Evolutionary conservation across 75 land plant species (phyloP), one percentile per base, ranked within the genome.

Genomic region (Larix kaempferi): DNA sequence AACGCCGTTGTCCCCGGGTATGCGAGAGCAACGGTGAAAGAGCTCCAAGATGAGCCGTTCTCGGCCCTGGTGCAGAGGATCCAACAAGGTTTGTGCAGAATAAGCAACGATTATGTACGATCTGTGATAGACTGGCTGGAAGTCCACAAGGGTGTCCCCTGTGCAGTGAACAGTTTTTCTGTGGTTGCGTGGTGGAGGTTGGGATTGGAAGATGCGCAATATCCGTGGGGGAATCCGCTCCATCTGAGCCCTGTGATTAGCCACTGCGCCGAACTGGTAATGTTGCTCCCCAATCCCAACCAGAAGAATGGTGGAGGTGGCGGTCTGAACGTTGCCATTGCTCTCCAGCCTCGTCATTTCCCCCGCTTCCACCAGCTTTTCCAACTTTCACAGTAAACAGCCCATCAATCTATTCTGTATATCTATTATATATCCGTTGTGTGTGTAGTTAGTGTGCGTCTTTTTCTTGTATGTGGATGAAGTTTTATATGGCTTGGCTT

Each of bases 91-190:
- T 35, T 65, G 14, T 66, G 59, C 5, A 59, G 83, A 57, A 41
- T 89, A 71, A 77, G 61, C 10, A 81, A 84, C 41, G 84, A 84
- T 71, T 89, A 89, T 37, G 82, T 79, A 0, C 27, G 89, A 77
- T 90, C 89, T 2, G 84, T 66, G 14, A 82, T 90, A 26, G 92
- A 90, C 71, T 87, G 89, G 87, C 80, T 82, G 54, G 86, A 85
- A 79, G 5, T 85, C 12, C 55, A 85, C 80, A 78, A 71, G 49
- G 92, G 89, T 35, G 69, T 85, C 21, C 87, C 84, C 2, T n/a
- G 58, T 14, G 85, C 77, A 19, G 84, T 81, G 63, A 54, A 59
- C 11, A 81, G 75, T 16, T 61, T 78, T 56, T 27, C 80, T 35
- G 64, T 86, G 4, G 76, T 87, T 14, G 78, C 91, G 0, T 90